Evolutionary conservation across 1,284 basidiomycete species (phyloP).

Genomic region (Schizophyllum commune): DNA sequence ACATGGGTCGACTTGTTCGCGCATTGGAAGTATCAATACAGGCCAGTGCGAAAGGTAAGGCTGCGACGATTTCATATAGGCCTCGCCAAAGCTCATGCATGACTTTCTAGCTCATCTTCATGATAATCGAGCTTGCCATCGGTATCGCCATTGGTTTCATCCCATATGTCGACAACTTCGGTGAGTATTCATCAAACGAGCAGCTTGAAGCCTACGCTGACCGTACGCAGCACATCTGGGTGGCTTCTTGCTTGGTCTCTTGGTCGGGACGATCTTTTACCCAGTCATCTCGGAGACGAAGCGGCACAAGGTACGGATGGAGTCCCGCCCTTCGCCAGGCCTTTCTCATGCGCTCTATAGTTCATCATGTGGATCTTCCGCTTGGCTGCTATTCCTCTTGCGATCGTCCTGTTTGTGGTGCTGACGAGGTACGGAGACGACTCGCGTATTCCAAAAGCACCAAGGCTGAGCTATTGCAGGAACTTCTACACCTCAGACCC

Average conservation of each 20-base stretch:
- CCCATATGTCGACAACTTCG: slow-evolving; percentile 77
- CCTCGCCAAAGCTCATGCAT: not conserved
- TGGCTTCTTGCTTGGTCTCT: slow-evolving; percentile 78
- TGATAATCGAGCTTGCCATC: slow-evolving; percentile 78
- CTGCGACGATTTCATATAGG: not conserved
- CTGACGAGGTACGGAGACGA: slow-evolving; percentile 29
- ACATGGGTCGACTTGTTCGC: slow-evolving; percentile 85
- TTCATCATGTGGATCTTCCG: slow-evolving; percentile 72
- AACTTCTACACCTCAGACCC: slow-evolving; percentile 90
- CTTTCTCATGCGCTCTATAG: not conserved
- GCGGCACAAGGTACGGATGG: slow-evolving; percentile 41
- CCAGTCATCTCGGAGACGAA: slow-evolving; percentile 81
- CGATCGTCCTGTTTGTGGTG: slow-evolving; percentile 76
- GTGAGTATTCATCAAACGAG: slow-evolving; percentile 26
- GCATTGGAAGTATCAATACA: slow-evolving; percentile 86
- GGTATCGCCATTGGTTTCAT: slow-evolving; percentile 85
- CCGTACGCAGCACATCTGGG: slow-evolving; percentile 57
- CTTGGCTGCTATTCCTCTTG: slow-evolving; percentile 64
- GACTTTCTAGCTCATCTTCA: slow-evolving; percentile 55
- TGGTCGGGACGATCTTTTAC: slow-evolving; percentile 78
- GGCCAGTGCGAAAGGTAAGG: slow-evolving; percentile 67
- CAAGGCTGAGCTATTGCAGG: slow-evolving; percentile 20
- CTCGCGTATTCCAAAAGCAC: not conserved
- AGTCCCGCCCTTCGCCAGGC: not conserved
- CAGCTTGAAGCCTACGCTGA: not conserved